Percentiles rank a stretch among this genome's conserved stretches.
Evolutionary conservation across 225 moss, liverwort and hornwort species (phyloP).

Genomic region (Anthoceros angustus): DNA sequence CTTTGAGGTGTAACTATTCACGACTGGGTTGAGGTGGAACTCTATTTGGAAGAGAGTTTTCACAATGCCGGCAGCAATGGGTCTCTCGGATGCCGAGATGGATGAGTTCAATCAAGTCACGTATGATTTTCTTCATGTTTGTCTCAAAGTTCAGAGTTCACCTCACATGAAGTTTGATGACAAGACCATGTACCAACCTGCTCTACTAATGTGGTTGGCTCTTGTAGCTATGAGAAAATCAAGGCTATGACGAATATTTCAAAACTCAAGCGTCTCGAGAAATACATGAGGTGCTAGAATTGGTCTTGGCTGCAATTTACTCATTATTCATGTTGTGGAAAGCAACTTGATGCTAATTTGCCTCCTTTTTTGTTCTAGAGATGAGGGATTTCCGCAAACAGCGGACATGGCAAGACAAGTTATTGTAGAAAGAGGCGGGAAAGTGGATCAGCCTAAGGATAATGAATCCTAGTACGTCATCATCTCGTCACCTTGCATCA

Average conservation of each 20-base stretch:
- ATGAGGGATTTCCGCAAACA: conserved; percentile 29
- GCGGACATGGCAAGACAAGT: conserved; percentile 26
- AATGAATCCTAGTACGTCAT: conserved; percentile 14
- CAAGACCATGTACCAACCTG: not conserved
- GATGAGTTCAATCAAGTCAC: conserved; percentile 37
- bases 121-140: conserved; percentile 7
- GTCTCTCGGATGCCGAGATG: conserved; percentile 18
- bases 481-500: not conserved
- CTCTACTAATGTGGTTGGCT: not conserved
- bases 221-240: conserved; percentile 28
- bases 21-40: too few species aligned
- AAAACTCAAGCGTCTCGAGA: conserved; percentile 28
- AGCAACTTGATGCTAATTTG: not conserved
- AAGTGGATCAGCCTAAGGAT: conserved; percentile 17
- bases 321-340: not conserved
- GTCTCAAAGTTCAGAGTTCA: too few species aligned
- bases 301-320: not conserved
- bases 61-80: conserved; percentile 8
- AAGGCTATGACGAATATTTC: conserved; percentile 11
- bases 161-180: not conserved
- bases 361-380: conserved; percentile 10
- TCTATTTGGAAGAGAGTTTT: not conserved
- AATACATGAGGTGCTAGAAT: conserved; percentile 28
- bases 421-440: conserved; percentile 29
- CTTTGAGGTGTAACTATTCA: too few species aligned